Evolutionary conservation across 148 eudicot genomes (phyloP), one percentile per base, ranked within the genome.

Genomic region (Rhododendron griersonianum): DNA sequence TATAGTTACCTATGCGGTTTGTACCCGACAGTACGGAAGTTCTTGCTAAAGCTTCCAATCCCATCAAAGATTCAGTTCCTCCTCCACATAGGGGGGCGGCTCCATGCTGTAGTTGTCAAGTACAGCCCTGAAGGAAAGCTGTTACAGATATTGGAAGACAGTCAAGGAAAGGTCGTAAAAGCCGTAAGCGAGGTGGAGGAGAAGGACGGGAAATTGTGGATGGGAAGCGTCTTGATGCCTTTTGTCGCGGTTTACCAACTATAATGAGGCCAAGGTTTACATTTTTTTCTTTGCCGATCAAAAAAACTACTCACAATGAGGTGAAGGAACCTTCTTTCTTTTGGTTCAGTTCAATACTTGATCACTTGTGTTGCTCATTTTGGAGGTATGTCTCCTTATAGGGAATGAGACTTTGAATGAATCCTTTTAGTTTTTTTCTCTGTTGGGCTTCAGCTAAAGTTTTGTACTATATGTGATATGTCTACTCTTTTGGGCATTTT

Each of bases 131-230:
- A 94, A 30, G 99, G 99, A 2, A 84, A 96, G 83, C 78, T 96
- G 7, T 37, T 96, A 39, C 91, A 89, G 83, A 87, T 96, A 69
- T 74, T 94, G 91, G 99, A 96, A 81, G 99, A 96, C 81, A 84
- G 93, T 37, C 85, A 87, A 69, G 99, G 99, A 41, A 95, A 94
- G 86, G 96, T 95, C 7, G 99, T 96, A 53, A 95, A 83, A 89
- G 99, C 95, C 0, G 91, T 92, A 18, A 96, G 99, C 10, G 99
- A 96, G 78, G 98, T 95, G 19, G 98, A 94, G 82, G 99, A 96
- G 89, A 93, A 84, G 67, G 95, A 95, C 18, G 99, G 99, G 63
- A 96, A 95, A 83, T 92, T 96, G 19, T 96, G 99, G 99, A 87
- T 95, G 71, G 99, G 99, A 28, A 95, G 98, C 65, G 99, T 96